Evolutionary conservation across 129 eudicot species (phyloP), one percentile per base, ranked within the genome.

Genomic region (Pittosporum tobira): DNA sequence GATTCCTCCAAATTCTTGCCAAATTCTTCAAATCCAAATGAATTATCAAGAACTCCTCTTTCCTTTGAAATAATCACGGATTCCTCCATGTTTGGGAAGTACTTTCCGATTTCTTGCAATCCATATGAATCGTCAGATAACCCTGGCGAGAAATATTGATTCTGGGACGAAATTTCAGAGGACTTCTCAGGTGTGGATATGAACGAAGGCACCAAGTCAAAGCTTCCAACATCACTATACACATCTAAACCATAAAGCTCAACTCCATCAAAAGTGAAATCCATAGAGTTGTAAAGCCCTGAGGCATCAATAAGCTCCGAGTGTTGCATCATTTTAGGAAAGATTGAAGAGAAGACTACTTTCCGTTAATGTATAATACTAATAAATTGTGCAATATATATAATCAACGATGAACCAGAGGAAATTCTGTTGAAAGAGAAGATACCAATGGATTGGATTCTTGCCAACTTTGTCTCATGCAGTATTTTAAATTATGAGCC

Each of bases 211-310:
- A 23, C 30, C 10, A 56, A 56, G 11, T 56, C 61, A 3, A 56
- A 31, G 27, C 45, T 56, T 20, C 44, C 61, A 4, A 31, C 8
- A 56, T 56, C 36, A 30, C 31, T 30, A 20, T 38, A 30, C 61
- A 56, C 31, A 36, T 56, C 61, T 4, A 56, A 31, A 31, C 45
- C 61, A 56, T 56, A 56, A 30, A 56, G 61, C 45, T 56, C 61
- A 31, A 56, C 61, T 12, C 61, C 61, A 56, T 56, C 61, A 34
- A 56, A 56, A 56, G 61, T 30, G 22, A 56, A 56, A 19, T 56
- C 36, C 45, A 38, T 36, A 19, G 61, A n/a, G 7, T 56, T 31
- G 26, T 31, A 56, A 56, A 45, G 44, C 61, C 61, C n/a, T 22
- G 45, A 15, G 23, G 45, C 61, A 26, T 56, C 61, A 18, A 56